Evolutionary conservation across 1,284 basidiomycete species (phyloP).

Genomic region (Pseudozyma tsukubaensis): DNA sequence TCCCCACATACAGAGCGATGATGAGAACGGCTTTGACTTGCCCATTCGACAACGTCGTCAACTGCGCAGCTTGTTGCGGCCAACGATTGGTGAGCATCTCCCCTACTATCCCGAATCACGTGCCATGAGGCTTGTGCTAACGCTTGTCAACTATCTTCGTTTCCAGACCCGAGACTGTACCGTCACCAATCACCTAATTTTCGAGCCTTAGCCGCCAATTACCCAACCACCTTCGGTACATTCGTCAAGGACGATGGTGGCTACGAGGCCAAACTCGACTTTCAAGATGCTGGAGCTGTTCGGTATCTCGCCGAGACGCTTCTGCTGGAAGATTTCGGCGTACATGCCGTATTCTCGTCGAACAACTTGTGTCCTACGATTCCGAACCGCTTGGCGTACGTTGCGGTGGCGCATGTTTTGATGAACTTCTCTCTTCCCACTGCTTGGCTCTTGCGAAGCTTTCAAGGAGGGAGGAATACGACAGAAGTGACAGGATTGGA

Average conservation of each 20-base stretch:
- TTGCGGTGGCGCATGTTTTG: slow-evolving; percentile 25
- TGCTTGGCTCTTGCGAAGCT: slow-evolving; percentile 4
- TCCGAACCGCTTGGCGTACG: slow-evolving; percentile 34
- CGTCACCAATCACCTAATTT: slow-evolving; percentile 23
- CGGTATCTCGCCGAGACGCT: slow-evolving; percentile 38
- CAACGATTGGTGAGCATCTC: slow-evolving; percentile 13
- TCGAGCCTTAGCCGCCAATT: slow-evolving; percentile 18
- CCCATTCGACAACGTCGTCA: neutral
- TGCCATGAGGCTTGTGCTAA: neutral
- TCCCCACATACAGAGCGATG: neutral
- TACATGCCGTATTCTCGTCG: slow-evolving; percentile 18
- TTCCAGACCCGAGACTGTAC: slow-evolving; percentile 30
- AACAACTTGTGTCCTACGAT: slow-evolving; percentile 34
- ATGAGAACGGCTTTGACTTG: neutral
- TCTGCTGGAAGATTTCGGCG: slow-evolving; percentile 34
- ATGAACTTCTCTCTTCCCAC: slow-evolving; percentile 14
- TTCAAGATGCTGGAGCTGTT: slow-evolving; percentile 36
- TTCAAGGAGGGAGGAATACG: neutral
- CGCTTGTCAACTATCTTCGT: neutral
- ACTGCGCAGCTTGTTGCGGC: slow-evolving; percentile 5
- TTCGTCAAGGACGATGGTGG: slow-evolving; percentile 38
- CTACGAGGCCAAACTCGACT: slow-evolving; percentile 44
- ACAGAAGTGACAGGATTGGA: slow-evolving; percentile 11
- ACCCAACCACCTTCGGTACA: slow-evolving; percentile 20
- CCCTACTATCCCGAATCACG: too few species aligned